phyloP scores from a whole-genome alignment of 163 green algal species.

The Volvox carteri region DNA sequence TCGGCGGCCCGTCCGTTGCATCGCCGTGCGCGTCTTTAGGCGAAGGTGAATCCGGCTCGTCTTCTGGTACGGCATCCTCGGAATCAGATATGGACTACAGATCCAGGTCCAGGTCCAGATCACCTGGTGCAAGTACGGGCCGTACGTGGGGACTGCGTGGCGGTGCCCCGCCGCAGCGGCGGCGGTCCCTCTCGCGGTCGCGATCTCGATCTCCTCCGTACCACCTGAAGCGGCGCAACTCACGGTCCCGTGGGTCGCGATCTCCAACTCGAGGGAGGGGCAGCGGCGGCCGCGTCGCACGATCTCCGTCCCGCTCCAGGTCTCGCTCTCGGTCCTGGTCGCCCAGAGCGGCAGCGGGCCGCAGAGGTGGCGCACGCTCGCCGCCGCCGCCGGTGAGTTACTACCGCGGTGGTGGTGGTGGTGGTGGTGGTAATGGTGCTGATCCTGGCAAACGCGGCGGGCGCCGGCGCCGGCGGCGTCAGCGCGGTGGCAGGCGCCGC shows the following conservation, averaged over 20 bases:
- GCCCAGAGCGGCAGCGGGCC: neutral
- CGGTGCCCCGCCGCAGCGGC: neutral
- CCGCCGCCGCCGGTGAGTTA: neutral
- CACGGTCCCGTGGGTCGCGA: conserved; percentile 18
- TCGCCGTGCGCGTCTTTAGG: neutral
- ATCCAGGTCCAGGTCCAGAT: conserved; percentile 21
- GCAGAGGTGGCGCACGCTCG: neutral
- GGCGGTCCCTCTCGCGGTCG: neutral
- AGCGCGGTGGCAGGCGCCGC: conserved; percentile 5
- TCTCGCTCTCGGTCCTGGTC: conserved; percentile 15
- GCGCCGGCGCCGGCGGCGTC: neutral
- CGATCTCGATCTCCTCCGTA: conserved; percentile 26
- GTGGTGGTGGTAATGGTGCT: neutral
- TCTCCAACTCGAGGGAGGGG: neutral
- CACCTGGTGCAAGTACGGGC: neutral
- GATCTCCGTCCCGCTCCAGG: conserved; percentile 2
- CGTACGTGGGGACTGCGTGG: neutral
- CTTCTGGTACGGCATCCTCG: conserved; percentile 17
- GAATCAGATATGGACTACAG: conserved; percentile 2
- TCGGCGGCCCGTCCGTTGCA: neutral
- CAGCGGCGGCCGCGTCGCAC: neutral
- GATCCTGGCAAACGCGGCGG: neutral
- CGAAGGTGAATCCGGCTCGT: neutral
- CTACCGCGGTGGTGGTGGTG: neutral
- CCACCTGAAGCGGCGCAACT: conserved; percentile 19